Evolutionary conservation across 805 yeast species (phyloP).

Genomic region (Monosporozyma siamensis): DNA sequence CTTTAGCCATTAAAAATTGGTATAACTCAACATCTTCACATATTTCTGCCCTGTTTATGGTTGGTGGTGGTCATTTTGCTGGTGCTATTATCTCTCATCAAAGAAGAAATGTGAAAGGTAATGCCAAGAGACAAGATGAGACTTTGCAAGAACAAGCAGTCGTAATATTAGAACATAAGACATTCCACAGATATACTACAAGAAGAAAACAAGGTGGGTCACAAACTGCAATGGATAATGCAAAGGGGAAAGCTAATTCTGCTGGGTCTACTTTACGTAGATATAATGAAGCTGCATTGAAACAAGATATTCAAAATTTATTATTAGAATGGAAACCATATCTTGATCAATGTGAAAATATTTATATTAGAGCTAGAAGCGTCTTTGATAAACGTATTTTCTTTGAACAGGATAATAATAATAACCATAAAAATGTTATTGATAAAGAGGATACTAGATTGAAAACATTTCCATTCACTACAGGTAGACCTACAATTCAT

Average conservation of each 20-base stretch:
- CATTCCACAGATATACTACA: constrained; percentile 91
- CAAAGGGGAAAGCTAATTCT: constrained; percentile 90
- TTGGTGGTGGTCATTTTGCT: constrained; percentile 98
- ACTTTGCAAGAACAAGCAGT: constrained; percentile 55
- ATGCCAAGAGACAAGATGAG: constrained; percentile 38
- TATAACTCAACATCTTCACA: constrained; percentile 19
- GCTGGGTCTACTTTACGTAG: constrained; percentile 90
- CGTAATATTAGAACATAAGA: constrained; percentile 60
- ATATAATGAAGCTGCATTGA: constrained; percentile 77
- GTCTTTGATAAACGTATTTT: constrained; percentile 53
- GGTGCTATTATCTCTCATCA: constrained; percentile 83
- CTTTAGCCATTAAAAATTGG: constrained; percentile 38
- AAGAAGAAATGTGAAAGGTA: constrained; percentile 47
- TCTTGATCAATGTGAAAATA: constrained; percentile 52
- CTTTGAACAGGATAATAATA: constrained; percentile 35
- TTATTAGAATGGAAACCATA: constrained; percentile 55
- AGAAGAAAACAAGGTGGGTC: constrained; percentile 97
- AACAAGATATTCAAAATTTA: constrained; percentile 65
- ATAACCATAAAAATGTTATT: constrained; percentile 44
- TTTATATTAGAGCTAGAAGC: constrained; percentile 78
- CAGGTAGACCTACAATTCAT: constrained; percentile 72
- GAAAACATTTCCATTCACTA: constrained; percentile 75
- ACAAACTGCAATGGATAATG: constrained; percentile 84
- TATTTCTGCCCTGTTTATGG: constrained; percentile 76
- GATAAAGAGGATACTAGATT: constrained; percentile 51